Percentiles rank a stretch among this genome's conserved stretches.
These are phyloP conservation scores for Venturia carpophila DNA, from an alignment of 2,329 filamentous ascomycete species.

Conservation along the genomic window DNA sequence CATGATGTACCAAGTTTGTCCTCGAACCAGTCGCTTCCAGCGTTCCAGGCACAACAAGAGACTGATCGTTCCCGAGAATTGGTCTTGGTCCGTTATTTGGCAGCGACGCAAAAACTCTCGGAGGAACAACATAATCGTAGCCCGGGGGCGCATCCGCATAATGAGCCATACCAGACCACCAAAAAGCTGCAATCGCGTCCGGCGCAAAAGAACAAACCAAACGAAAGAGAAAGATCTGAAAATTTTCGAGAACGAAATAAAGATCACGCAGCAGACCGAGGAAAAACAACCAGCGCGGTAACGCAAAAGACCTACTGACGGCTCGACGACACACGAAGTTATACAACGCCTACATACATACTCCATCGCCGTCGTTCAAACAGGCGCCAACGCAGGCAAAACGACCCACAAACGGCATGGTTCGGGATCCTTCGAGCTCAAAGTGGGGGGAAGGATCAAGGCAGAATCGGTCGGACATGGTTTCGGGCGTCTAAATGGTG, in stretches of 20 bases:
- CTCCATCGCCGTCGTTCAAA: neutral
- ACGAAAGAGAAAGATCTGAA: neutral
- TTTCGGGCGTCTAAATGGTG: slow-evolving; percentile 1
- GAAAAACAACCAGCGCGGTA: neutral
- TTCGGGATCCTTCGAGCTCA: slow-evolving; percentile 6
- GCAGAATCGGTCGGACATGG: neutral
- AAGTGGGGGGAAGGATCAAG: neutral
- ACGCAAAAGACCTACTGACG: neutral
- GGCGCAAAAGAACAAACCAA: neutral
- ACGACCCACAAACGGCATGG: slow-evolving; percentile 6
- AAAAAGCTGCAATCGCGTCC: neutral
- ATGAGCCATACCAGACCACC: neutral
- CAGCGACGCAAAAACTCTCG: slow-evolving; percentile 1
- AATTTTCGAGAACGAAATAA: neutral
- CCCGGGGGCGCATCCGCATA: neutral
- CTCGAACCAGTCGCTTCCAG: neutral
- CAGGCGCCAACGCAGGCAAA: slow-evolving; percentile 5
- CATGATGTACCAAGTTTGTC: neutral
- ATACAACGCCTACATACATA: slow-evolving; percentile 1
- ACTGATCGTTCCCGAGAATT: neutral
- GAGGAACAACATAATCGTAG: slow-evolving; percentile 5
- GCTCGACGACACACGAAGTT: neutral
- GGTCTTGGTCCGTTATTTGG: neutral
- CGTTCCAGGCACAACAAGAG: neutral
- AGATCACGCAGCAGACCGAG: neutral